Evolutionary conservation across 257 asterid genomes (phyloP).

Genomic region (Lithospermum erythrorhizon): DNA sequence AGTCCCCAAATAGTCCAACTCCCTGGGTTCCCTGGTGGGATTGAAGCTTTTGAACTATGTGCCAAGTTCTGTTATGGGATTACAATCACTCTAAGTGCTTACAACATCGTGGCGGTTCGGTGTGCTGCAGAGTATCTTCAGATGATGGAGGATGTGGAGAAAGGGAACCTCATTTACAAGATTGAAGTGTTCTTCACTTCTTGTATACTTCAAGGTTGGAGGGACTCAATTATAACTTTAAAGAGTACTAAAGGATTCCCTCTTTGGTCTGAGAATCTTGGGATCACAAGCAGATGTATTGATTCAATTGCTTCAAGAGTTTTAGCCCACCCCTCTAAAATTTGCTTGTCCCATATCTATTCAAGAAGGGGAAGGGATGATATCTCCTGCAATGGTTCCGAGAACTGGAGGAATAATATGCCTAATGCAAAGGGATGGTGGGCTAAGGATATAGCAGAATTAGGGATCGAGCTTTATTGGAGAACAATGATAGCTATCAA

Average conservation of each 20-base stretch:
- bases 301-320: conserved; percentile 60
- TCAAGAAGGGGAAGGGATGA: conserved; percentile 53
- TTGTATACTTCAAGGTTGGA: conserved; percentile 78
- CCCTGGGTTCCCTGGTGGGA: conserved; percentile 75
- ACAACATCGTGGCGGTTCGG: conserved; percentile 61
- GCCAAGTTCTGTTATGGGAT: conserved; percentile 94
- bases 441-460: conserved; percentile 78
- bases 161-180: conserved; percentile 62
- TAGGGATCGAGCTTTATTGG: conserved; percentile 78
- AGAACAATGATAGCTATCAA: conserved; percentile 69
- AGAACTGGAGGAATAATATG: conserved; percentile 27
- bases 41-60: conserved; percentile 71
- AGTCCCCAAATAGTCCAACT: conserved; percentile 46
- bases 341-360: conserved; percentile 42
- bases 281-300: conserved; percentile 56
- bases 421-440: conserved; percentile 52
- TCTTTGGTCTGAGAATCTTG: conserved; percentile 55
- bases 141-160: conserved; percentile 82
- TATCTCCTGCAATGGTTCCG: conserved; percentile 47
- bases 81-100: conserved; percentile 69
- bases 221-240: conserved; percentile 55
- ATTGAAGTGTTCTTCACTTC: conserved; percentile 69
- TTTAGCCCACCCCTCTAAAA: conserved; percentile 47
- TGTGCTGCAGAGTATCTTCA: conserved; percentile 80
- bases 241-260: conserved; percentile 56